phyloP scores from a whole-genome alignment of 805 yeast species.

The Lachancea lanzarotensis region DNA sequence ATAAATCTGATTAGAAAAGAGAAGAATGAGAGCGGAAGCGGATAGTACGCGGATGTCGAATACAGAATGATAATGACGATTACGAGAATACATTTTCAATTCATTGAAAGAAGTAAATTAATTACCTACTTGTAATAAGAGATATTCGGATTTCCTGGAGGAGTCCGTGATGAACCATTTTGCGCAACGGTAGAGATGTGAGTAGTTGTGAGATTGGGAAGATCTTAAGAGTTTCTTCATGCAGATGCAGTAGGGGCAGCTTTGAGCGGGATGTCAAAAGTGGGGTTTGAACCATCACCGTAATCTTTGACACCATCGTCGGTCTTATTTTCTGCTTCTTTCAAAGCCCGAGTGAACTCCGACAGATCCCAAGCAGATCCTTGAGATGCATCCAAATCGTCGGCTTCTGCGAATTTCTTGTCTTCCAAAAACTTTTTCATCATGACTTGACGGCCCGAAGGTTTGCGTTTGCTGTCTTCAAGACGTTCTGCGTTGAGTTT shows the following conservation, averaged over 20 bases:
- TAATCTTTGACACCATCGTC: conserved; percentile 54
- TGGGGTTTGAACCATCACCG: conserved; percentile 55
- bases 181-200: not conserved
- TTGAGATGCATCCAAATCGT: conserved; percentile 29
- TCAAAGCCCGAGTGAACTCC: conserved; percentile 36
- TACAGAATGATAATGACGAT: conserved; percentile 1
- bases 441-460: conserved; percentile 66
- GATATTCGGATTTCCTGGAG: not conserved
- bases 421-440: conserved; percentile 54
- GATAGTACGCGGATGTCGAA: not conserved
- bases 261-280: conserved; percentile 26
- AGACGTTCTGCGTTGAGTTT: conserved; percentile 40
- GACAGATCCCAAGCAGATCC: conserved; percentile 40
- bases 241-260: conserved; percentile 15
- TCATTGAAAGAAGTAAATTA: not conserved
- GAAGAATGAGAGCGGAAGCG: not conserved
- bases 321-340: conserved; percentile 31
- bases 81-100: conserved; percentile 1
- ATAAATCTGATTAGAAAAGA: conserved; percentile 10
- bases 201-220: not conserved
- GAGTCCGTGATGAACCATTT: conserved; percentile 1
- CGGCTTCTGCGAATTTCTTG: conserved; percentile 45
- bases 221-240: conserved; percentile 6
- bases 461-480: conserved; percentile 39
- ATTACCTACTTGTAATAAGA: not conserved